Evolutionary conservation across 768 basidiomycete species (phyloP).

Genomic region (Lentinula raphanica): DNA sequence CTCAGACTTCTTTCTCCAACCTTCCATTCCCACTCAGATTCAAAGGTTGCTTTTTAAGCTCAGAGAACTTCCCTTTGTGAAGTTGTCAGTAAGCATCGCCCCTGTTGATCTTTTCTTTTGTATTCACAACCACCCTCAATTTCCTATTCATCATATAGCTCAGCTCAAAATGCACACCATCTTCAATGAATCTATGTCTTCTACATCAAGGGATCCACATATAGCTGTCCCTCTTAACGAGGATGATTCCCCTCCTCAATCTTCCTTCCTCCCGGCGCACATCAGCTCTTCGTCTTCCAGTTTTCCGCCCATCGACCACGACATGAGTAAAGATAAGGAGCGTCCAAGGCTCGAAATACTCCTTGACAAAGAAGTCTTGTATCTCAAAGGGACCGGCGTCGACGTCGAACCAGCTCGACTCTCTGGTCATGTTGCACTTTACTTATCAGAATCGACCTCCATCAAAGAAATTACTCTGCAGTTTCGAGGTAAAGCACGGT

Average conservation of each 20-base stretch:
- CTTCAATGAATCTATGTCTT: constrained; percentile 5
- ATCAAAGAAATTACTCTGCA: constrained; percentile 81
- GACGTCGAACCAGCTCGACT: constrained; percentile 82
- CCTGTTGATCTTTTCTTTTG: background rate
- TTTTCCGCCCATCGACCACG: constrained; percentile 15
- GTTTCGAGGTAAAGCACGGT: constrained; percentile 76
- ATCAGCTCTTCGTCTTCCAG: background rate
- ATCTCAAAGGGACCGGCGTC: constrained; percentile 72
- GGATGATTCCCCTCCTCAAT: background rate
- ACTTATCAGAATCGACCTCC: constrained; percentile 76
- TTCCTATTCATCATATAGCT: background rate
- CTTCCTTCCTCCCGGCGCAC: background rate
- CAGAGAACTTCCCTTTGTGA: background rate
- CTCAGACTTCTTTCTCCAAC: background rate
- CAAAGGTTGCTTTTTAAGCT: background rate
- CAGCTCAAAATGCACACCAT: background rate
- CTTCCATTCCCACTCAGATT: background rate
- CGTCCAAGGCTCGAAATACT: constrained; percentile 67
- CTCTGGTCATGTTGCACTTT: constrained; percentile 75
- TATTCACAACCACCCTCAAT: background rate
- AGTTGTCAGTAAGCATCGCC: background rate
- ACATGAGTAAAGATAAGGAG: constrained; percentile 42
- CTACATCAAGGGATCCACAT: background rate
- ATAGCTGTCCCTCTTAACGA: constrained; percentile 5
- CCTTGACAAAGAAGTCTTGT: constrained; percentile 64